These are phyloP conservation scores for Didymella keratinophila DNA, from an alignment of 2,329 filamentous ascomycete genomes.

Conservation along the genomic window DNA sequence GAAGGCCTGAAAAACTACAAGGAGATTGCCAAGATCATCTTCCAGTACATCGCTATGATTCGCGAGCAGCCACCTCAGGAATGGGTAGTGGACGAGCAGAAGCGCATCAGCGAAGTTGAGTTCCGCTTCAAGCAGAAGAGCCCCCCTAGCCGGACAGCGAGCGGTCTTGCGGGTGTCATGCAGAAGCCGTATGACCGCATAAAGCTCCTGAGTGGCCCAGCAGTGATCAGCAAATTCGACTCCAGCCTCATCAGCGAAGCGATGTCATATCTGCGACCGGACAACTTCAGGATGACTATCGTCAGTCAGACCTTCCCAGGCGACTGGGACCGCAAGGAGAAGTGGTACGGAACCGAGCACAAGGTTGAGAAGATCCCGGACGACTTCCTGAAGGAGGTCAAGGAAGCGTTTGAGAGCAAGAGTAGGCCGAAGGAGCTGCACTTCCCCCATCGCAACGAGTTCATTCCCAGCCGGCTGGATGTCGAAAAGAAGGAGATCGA, in stretches of 20 bases:
- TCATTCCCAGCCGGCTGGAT: slow-evolving; percentile 90
- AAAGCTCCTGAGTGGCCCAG: slow-evolving; percentile 83
- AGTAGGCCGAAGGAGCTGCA: slow-evolving; percentile 76
- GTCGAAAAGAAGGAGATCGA: slow-evolving; percentile 94
- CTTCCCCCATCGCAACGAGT: slow-evolving; percentile 91
- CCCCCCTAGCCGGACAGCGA: slow-evolving; percentile 87
- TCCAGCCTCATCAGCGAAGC: slow-evolving; percentile 76
- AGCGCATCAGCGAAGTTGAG: slow-evolving; percentile 87
- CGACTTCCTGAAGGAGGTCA: slow-evolving; percentile 76
- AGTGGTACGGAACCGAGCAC: slow-evolving; percentile 98
- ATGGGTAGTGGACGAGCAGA: slow-evolving; percentile 95
- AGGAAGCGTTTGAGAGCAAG: slow-evolving; percentile 66
- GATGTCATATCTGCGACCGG: slow-evolving; percentile 76
- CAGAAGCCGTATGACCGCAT: slow-evolving; percentile 88
- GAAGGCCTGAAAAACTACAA: slow-evolving; percentile 84
- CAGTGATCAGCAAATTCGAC: slow-evolving; percentile 80
- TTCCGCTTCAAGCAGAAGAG: slow-evolving; percentile 96
- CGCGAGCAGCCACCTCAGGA: slow-evolving; percentile 80
- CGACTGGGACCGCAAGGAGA: slow-evolving; percentile 85
- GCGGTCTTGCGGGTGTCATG: slow-evolving; percentile 85
- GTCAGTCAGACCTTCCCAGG: slow-evolving; percentile 86
- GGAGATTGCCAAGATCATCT: slow-evolving; percentile 82
- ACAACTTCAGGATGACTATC: slow-evolving; percentile 87
- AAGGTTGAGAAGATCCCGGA: slow-evolving; percentile 79
- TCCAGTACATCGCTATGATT: slow-evolving; percentile 90